Evolutionary conservation across 306 rosid genomes (phyloP).

Genomic region (Trifolium fragiferum): DNA sequence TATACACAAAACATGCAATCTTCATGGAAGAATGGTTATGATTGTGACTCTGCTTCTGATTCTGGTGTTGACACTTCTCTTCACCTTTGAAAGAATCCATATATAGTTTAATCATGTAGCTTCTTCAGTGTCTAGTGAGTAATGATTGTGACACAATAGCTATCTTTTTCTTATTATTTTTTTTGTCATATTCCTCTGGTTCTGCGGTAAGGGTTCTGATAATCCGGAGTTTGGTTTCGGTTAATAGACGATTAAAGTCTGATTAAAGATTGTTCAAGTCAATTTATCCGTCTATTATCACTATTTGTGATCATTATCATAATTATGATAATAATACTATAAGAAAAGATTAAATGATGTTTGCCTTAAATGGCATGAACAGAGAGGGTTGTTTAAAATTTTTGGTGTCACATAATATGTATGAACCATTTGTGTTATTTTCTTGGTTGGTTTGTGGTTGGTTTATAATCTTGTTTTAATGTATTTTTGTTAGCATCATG

Average conservation of each 20-base stretch:
- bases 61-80: constrained; percentile 89
- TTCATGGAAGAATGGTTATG: constrained; percentile 46
- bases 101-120: constrained; percentile 37
- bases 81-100: constrained; percentile 61
- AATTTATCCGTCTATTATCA: constrained; percentile 38
- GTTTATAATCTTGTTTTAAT: constrained; percentile 33
- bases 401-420: constrained; percentile 30
- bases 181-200: background rate
- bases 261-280: background rate
- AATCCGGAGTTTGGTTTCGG: background rate
- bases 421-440: constrained; percentile 34
- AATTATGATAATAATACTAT: background rate
- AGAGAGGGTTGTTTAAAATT: constrained; percentile 35
- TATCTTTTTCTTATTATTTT: background rate
- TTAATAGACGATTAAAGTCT: background rate
- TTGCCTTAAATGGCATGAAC: constrained; percentile 36
- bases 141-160: constrained; percentile 34
- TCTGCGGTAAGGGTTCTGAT: background rate
- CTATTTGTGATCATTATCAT: constrained; percentile 27
- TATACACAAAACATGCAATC: constrained; percentile 35
- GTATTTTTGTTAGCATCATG: constrained; percentile 16
- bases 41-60: constrained; percentile 47
- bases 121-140: constrained; percentile 13
- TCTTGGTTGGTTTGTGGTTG: constrained; percentile 22
- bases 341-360: constrained; percentile 19